Conservation (phyloP, 179 eudicot genomes). For the Gypsophila paniculata region DNA sequence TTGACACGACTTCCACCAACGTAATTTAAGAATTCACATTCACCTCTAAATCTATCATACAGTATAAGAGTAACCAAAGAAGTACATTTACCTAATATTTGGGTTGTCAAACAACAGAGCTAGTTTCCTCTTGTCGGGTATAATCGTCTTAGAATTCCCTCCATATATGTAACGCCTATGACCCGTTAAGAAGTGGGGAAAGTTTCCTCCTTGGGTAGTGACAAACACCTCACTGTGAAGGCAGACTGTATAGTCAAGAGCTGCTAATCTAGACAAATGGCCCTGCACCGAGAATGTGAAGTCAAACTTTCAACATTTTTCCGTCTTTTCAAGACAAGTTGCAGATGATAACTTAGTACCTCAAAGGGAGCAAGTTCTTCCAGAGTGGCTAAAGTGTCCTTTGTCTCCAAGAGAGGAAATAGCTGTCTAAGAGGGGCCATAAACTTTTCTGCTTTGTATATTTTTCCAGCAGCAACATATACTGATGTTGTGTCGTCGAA, state of each 20-base stretch:
- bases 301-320: constrained; percentile 9
- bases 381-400: constrained; percentile 74
- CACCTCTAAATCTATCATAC: neutral
- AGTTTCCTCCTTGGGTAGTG: constrained; percentile 96
- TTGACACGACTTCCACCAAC: neutral
- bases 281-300: constrained; percentile 47
- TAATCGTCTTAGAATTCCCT: constrained; percentile 86
- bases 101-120: constrained; percentile 82
- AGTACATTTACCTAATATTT: constrained; percentile 54
- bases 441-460: constrained; percentile 80
- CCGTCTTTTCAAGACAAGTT: neutral
- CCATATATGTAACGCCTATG: constrained; percentile 82
- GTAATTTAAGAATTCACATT: neutral
- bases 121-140: constrained; percentile 84
- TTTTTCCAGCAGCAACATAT: constrained; percentile 87
- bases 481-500: constrained; percentile 82
- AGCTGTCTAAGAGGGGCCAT: constrained; percentile 86
- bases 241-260: constrained; percentile 94
- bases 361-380: constrained; percentile 87
- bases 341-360: constrained; percentile 37
- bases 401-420: constrained; percentile 79
- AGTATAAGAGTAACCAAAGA: neutral
- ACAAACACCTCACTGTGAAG: constrained; percentile 92
- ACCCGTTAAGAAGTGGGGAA: constrained; percentile 95
- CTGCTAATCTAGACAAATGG: constrained; percentile 90